Percentiles rank a stretch among this genome's conserved stretches.
Conservation (phyloP, 108 stramenopile species). For the Cyclotella baltica region DNA sequence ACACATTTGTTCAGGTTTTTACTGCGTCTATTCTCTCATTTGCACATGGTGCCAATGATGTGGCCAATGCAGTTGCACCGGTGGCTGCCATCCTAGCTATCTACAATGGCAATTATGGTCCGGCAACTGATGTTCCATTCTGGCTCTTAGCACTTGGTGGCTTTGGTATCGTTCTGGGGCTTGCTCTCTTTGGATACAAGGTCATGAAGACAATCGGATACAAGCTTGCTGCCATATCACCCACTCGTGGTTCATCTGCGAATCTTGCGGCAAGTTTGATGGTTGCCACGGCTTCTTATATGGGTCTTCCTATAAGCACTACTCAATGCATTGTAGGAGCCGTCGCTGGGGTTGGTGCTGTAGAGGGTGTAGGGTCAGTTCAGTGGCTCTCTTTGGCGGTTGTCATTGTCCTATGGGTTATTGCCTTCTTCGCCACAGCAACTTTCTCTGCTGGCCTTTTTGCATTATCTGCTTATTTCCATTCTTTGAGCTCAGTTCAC, state of each 20-base stretch:
- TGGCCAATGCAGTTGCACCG: constrained; percentile 76
- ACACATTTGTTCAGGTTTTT: constrained; percentile 76
- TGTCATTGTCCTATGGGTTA: constrained; percentile 59
- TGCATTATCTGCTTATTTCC: too few relatives aligned
- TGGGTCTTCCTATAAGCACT: constrained; percentile 42
- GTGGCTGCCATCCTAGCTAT: constrained; percentile 64
- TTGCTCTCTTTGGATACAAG: constrained; percentile 64
- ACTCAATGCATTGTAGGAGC: constrained; percentile 81
- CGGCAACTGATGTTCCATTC: constrained; percentile 29
- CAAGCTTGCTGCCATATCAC: constrained; percentile 54
- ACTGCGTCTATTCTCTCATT: constrained; percentile 73
- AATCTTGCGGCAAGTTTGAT: constrained; percentile 68
- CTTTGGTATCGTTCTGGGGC: constrained; percentile 63
- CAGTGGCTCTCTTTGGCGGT: constrained; percentile 50
- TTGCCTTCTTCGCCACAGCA: constrained; percentile 50
- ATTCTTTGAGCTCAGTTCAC: too few relatives aligned
- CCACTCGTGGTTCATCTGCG: constrained; percentile 66
- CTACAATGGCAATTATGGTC: too few relatives aligned
- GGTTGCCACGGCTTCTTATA: constrained; percentile 66
- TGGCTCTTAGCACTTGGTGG: constrained; percentile 76
- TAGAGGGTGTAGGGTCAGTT: constrained; percentile 54
- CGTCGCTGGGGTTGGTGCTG: constrained; percentile 61
- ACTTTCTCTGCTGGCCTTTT: constrained; percentile 56
- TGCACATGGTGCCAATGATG: constrained; percentile 83
- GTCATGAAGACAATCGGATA: constrained; percentile 64